phyloP scores from a whole-genome alignment of 2,329 filamentous ascomycete genomes.

The Fusarium cyanostomum region DNA sequence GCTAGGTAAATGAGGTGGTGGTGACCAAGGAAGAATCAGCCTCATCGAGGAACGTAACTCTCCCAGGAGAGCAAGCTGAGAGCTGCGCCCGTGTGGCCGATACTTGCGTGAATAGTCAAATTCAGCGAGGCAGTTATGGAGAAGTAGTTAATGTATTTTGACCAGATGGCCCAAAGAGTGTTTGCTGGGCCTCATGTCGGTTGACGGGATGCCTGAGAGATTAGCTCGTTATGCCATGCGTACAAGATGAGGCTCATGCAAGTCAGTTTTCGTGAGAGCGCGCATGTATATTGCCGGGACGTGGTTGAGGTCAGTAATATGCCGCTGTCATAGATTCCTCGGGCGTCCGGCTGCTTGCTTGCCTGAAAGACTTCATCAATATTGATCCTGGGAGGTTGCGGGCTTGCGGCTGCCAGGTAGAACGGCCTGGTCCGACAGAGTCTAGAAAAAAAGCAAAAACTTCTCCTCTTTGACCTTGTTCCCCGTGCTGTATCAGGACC shows the following conservation, averaged over 20 bases:
- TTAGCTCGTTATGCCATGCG: slow-evolving; percentile 10
- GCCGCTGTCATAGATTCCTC: slow-evolving; percentile 12
- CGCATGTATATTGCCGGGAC: slow-evolving; percentile 5
- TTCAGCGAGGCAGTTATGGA: slow-evolving; percentile 10
- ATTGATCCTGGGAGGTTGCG: slow-evolving; percentile 13
- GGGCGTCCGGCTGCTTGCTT: slow-evolving; percentile 23
- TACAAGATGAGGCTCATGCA: slow-evolving; percentile 17
- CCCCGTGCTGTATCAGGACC: slow-evolving; percentile 10
- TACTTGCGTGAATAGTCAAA: slow-evolving; percentile 7
- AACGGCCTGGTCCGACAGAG: slow-evolving; percentile 36
- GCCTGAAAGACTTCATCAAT: slow-evolving; percentile 10
- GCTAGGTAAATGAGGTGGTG: slow-evolving; percentile 18
- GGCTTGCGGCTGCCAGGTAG: slow-evolving; percentile 19
- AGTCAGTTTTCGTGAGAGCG: neutral
- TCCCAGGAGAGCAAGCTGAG: slow-evolving; percentile 9
- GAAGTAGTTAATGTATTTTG: slow-evolving; percentile 6
- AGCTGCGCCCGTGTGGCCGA: slow-evolving; percentile 14
- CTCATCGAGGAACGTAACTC: slow-evolving; percentile 8
- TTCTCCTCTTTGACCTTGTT: neutral
- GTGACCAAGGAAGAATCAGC: slow-evolving; percentile 13
- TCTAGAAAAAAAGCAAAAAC: slow-evolving; percentile 34
- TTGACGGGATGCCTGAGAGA: slow-evolving; percentile 7
- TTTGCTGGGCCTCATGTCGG: slow-evolving; percentile 20
- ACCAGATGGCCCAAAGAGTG: slow-evolving; percentile 14
- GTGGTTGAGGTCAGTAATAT: slow-evolving; percentile 7